These are phyloP conservation scores for Suhomyces xylopsoci DNA, from an alignment of 805 yeast genomes.

Conservation along the genomic window DNA sequence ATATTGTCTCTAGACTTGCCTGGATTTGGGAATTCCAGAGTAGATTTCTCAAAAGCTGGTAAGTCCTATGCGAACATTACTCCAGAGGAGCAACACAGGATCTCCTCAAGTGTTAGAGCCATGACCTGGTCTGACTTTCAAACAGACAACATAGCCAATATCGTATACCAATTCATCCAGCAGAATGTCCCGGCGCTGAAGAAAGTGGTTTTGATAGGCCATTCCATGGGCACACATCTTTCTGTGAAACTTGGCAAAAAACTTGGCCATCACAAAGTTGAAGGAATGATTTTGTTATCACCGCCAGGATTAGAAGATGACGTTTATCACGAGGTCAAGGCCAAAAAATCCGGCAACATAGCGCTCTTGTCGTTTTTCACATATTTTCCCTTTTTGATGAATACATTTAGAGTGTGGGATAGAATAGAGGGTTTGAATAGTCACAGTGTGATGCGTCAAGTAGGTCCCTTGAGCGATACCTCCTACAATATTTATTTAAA, in stretches of 20 bases:
- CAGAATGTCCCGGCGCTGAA: constrained; percentile 40
- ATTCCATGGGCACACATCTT: constrained; percentile 70
- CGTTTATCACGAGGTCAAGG: constrained; percentile 3
- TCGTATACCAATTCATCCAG: constrained; percentile 35
- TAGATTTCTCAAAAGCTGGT: constrained; percentile 11
- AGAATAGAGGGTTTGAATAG: constrained; percentile 62
- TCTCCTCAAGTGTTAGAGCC: constrained; percentile 24
- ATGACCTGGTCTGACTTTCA: constrained; percentile 42
- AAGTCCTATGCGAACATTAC: constrained; percentile 23
- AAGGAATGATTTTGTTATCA: constrained; percentile 47
- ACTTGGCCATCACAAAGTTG: constrained; percentile 39
- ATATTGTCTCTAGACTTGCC: constrained; percentile 78
- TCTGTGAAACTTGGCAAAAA: constrained; percentile 42
- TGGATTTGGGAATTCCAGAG: constrained; percentile 69
- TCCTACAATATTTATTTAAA: constrained; percentile 35
- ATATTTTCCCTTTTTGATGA: constrained; percentile 47
- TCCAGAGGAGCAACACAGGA: constrained; percentile 27
- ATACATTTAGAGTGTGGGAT: constrained; percentile 55
- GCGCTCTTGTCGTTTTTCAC: constrained; percentile 28
- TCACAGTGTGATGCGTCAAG: constrained; percentile 55
- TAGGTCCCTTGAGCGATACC: constrained; percentile 17
- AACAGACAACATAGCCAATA: constrained; percentile 40
- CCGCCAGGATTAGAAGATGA: constrained; percentile 44
- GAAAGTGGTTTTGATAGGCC: constrained; percentile 55
- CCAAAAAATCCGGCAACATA: constrained; percentile 1